Evolutionary conservation across 2,329 filamentous ascomycete genomes (phyloP), one percentile per base, ranked within the genome.

Genomic region (Arthrobotrys pseudoclavata): DNA sequence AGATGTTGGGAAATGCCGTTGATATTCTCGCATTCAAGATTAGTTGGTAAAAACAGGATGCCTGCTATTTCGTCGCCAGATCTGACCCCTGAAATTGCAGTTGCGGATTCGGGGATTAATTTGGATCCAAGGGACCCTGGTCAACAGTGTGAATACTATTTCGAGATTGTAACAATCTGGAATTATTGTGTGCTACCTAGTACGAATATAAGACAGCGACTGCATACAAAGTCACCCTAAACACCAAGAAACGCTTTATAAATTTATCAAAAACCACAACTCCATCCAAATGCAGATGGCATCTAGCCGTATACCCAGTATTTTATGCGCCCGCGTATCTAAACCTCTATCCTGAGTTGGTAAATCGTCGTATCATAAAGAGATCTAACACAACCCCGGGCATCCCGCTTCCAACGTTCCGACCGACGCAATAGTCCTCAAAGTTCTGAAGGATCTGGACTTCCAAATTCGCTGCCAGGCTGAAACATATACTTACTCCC

Each of bases 401-500:
- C 18, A 13, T 1, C 37, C 12, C 12, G 15, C 15, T 40, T 15
- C 37, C 37, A 50, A 24, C 26, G 6, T 13, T 22, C 20, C 7
- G 20, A 18, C 42, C 10, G n/a, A 4, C 37, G 3, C 42, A 9
- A 5, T 18, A 15, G 47, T 6, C 2, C 4, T 70, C 55, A 72
- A 40, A 57, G 55, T n/a, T 72, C 61, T 5, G 57, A 63, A 20
- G 50, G 50, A 0, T 6, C 34, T 10, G 66, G 66, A 31, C 61
- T 77, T 29, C 53, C 45, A 4, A 60, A 40, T 26, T 60, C 55
- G 34, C 55, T 60, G 1, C 55, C 34, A 9, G 34, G 5, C 1
- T 13, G n/a, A 3, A 24, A 42, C 31, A 66, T 18, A 26, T 71
- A 71, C n/a, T 45, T 69, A 3, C 18, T 57, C 5, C 68, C 75